Percentiles rank a stretch among this genome's conserved stretches.
Conservation (phyloP, 2,329 filamentous ascomycete genomes). For the Neobulgaria alba region DNA sequence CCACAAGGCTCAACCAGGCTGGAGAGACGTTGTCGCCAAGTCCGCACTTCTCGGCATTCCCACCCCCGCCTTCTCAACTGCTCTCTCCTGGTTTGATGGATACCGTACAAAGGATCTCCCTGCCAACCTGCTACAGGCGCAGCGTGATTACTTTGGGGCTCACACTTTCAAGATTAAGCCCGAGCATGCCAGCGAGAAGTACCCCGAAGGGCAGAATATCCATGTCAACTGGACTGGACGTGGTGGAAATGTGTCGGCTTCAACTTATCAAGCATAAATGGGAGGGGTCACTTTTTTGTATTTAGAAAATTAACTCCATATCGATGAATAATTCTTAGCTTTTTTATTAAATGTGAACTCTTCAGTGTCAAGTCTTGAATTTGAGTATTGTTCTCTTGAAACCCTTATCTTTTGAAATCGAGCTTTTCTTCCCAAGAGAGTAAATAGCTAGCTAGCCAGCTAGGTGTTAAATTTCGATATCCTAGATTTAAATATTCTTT, state of each 20-base stretch:
- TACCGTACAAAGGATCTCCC: slow-evolving; percentile 96
- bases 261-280: slow-evolving; percentile 86
- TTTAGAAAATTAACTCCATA: too few species aligned
- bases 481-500: too few species aligned
- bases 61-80: slow-evolving; percentile 92
- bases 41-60: slow-evolving; percentile 90
- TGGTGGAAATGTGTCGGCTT: slow-evolving; percentile 93
- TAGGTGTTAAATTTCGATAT: too few species aligned
- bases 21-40: slow-evolving; percentile 88
- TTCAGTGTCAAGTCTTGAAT: too few species aligned
- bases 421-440: too few species aligned
- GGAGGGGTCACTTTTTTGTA: too few species aligned
- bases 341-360: too few species aligned
- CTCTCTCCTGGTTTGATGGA: slow-evolving; percentile 96
- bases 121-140: slow-evolving; percentile 95
- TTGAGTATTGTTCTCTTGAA: too few species aligned
- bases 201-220: slow-evolving; percentile 77
- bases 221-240: slow-evolving; percentile 99
- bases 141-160: slow-evolving; percentile 98
- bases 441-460: too few species aligned
- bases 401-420: too few species aligned
- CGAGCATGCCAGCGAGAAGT: slow-evolving; percentile 66
- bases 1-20: slow-evolving; percentile 87
- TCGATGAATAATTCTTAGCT: too few species aligned
- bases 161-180: slow-evolving; percentile 88